Conservation (phyloP, 164 flowering plant species). For the Stephania yunnanensis region DNA sequence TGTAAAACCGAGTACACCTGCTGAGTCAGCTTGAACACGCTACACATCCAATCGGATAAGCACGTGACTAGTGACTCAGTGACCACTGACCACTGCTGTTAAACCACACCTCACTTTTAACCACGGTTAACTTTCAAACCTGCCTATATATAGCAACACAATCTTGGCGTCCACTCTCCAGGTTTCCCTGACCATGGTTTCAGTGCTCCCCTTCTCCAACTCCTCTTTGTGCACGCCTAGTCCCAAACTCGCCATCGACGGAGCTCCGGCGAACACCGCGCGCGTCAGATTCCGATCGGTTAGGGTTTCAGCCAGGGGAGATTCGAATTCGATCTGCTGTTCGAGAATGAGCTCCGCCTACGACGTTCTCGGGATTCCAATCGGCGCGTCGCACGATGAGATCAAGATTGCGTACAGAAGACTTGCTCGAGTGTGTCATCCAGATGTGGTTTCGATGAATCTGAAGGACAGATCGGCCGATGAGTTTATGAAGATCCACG, state of each 20-base stretch:
- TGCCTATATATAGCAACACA: not conserved
- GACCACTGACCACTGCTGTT: no score
- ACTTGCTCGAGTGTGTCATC: conserved; percentile 56
- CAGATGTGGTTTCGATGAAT: conserved; percentile 40
- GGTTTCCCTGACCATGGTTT: conserved; percentile 8
- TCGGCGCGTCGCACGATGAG: conserved; percentile 51
- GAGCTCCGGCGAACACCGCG: conserved; percentile 2
- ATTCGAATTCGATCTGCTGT: not conserved
- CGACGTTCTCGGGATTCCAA: conserved; percentile 55
- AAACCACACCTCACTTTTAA: no score
- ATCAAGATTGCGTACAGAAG: conserved; percentile 63
- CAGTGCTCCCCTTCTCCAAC: not conserved
- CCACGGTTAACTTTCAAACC: not conserved
- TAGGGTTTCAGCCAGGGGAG: not conserved
- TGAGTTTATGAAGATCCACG: conserved; percentile 29
- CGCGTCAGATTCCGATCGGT: conserved; percentile 7
- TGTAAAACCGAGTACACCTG: no score
- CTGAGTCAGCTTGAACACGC: not conserved
- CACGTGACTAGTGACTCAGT: not conserved
- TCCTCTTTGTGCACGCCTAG: conserved; percentile 5
- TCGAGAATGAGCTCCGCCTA: conserved; percentile 21
- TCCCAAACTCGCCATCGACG: not conserved
- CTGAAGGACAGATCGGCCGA: conserved; percentile 23
- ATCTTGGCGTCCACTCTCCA: no score
- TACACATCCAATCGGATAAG: conserved; percentile 4